Conservation (phyloP, 805 yeast genomes). For the Metschnikowia lachancei region DNA sequence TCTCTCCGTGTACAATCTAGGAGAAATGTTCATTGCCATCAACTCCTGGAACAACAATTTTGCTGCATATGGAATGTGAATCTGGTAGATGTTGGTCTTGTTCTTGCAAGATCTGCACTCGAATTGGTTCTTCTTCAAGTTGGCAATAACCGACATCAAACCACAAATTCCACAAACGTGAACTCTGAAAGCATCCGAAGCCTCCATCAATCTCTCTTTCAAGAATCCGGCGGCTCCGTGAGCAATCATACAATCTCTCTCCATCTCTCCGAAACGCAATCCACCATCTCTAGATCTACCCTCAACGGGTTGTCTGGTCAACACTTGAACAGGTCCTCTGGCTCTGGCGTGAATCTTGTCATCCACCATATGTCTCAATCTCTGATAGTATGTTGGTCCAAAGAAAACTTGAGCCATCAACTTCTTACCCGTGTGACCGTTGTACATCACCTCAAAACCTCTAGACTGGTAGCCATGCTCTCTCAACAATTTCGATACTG, state of each 20-base stretch:
- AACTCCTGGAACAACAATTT: slow-evolving; percentile 96
- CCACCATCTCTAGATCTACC: slow-evolving; percentile 99
- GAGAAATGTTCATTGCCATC: slow-evolving; percentile 99
- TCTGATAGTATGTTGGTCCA: slow-evolving; percentile 99
- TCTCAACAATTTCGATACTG: slow-evolving; percentile 84
- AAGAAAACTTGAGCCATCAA: slow-evolving; percentile 97
- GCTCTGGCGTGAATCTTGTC: slow-evolving; percentile 99
- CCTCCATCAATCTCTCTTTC: slow-evolving; percentile 97
- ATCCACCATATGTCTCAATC: slow-evolving; percentile 98
- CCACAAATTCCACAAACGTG: slow-evolving; percentile 99
- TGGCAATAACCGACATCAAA: slow-evolving; percentile 95
- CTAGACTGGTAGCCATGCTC: slow-evolving; percentile 97
- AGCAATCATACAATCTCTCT: slow-evolving; percentile 99
- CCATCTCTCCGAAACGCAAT: slow-evolving; percentile 99
- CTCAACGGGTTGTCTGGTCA: slow-evolving; percentile 98
- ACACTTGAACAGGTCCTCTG: slow-evolving; percentile 96
- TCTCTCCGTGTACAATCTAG: slow-evolving; percentile 93
- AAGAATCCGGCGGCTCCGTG: slow-evolving; percentile 99
- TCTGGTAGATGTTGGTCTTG: slow-evolving; percentile 96
- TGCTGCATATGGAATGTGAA: slow-evolving; percentile 98
- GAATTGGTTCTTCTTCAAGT: slow-evolving; percentile 93
- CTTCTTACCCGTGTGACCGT: slow-evolving; percentile 98
- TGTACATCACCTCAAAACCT: slow-evolving; percentile 98
- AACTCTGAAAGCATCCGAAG: slow-evolving; percentile 97
- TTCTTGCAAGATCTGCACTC: slow-evolving; percentile 99